Evolutionary conservation across 768 basidiomycete genomes (phyloP).

Genomic region (Pluteus cervinus): DNA sequence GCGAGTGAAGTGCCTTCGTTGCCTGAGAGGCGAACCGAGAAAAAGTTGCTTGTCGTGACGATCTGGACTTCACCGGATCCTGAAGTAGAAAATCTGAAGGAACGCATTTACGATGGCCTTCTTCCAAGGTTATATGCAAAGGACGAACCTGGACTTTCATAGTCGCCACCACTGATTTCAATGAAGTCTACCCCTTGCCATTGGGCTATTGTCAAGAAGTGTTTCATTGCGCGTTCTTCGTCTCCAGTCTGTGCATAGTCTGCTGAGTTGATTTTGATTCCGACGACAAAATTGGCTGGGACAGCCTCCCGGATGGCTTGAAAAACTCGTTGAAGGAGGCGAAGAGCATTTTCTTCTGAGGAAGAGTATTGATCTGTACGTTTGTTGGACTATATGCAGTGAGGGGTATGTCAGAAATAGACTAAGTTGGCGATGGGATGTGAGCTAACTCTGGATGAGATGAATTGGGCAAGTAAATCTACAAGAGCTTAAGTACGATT

Average conservation of each 20-base stretch:
- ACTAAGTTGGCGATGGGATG: not conserved
- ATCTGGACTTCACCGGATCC: conserved; percentile 17
- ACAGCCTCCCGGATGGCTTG: conserved; percentile 46
- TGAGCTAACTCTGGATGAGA: conserved; percentile 3
- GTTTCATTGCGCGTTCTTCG: conserved; percentile 46
- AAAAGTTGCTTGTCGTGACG: conserved; percentile 68
- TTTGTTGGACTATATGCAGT: conserved; percentile 29
- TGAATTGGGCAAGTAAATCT: not conserved
- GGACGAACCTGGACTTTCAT: conserved; percentile 64
- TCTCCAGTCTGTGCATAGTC: conserved; percentile 51
- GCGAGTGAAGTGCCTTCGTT: conserved; percentile 34
- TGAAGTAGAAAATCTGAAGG: not conserved
- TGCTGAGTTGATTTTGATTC: conserved; percentile 75
- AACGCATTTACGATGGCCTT: conserved; percentile 2
- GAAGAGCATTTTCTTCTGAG: conserved; percentile 36
- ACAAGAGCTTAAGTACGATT: not conserved
- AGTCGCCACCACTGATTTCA: conserved; percentile 85
- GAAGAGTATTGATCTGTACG: conserved; percentile 59
- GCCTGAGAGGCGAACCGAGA: conserved; percentile 57
- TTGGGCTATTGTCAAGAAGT: conserved; percentile 52
- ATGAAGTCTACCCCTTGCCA: conserved; percentile 77
- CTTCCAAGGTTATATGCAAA: not conserved
- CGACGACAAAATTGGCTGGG: conserved; percentile 59
- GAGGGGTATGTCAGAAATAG: not conserved
- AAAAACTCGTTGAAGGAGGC: conserved; percentile 52